A percentile compares a stretch with the other conserved stretches of the same genome.
Evolutionary conservation across 768 basidiomycete genomes (phyloP).

Genomic region (Termitomyces sp.): DNA sequence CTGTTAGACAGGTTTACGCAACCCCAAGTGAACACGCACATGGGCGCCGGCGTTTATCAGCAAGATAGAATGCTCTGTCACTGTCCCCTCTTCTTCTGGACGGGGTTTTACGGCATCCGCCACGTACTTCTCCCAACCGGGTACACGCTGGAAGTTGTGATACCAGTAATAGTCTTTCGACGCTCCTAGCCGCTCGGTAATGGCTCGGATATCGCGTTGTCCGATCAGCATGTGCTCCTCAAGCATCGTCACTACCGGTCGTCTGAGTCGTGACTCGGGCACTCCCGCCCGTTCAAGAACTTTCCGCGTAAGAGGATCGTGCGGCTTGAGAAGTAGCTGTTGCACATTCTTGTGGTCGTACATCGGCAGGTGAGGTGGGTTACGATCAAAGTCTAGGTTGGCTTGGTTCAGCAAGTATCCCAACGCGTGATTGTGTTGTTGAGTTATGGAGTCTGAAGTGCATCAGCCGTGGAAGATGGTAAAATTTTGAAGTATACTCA

Average conservation of each 20-base stretch:
- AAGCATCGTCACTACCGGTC: constrained; percentile 29
- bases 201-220: constrained; percentile 25
- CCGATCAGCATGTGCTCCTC: constrained; percentile 29
- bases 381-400: constrained; percentile 24
- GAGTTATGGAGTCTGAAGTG: constrained; percentile 23
- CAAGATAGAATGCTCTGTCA: constrained; percentile 28
- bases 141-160: constrained; percentile 26
- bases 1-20: background rate
- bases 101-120: constrained; percentile 19
- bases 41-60: constrained; percentile 29
- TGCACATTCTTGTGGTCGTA: constrained; percentile 26
- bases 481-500: constrained; percentile 11
- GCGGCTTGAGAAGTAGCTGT: constrained; percentile 24
- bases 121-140: constrained; percentile 26
- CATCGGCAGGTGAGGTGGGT: constrained; percentile 21
- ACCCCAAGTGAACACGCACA: constrained; percentile 13
- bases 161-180: constrained; percentile 24
- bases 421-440: constrained; percentile 24
- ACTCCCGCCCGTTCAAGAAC: constrained; percentile 25
- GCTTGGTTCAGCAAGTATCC: constrained; percentile 24
- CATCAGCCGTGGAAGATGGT: background rate
- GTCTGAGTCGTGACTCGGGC: constrained; percentile 25
- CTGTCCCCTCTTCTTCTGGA: constrained; percentile 22
- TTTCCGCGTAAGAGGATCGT: constrained; percentile 21
- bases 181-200: constrained; percentile 26